Evolutionary conservation across 2,329 filamentous ascomycete genomes (phyloP).

Genomic region (Shiraia bambusicola): DNA sequence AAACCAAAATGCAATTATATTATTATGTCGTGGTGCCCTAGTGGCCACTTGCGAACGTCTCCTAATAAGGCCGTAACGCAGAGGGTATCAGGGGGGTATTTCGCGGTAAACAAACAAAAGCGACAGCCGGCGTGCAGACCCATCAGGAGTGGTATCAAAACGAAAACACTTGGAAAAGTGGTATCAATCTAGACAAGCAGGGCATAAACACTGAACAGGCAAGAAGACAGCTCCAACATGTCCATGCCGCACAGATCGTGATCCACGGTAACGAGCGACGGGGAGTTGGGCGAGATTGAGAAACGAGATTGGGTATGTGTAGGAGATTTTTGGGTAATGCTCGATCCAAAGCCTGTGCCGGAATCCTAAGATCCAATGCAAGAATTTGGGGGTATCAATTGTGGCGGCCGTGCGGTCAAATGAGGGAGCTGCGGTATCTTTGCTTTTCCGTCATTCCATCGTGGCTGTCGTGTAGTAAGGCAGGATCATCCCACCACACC

Average conservation of each 20-base stretch:
- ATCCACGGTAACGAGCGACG: slow-evolving; percentile 33
- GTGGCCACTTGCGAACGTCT: slow-evolving; percentile 44
- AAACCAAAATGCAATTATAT: slow-evolving; percentile 42
- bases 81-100: slow-evolving; percentile 47
- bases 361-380: slow-evolving; percentile 31
- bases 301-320: slow-evolving; percentile 29
- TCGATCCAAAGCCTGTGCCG: slow-evolving; percentile 35
- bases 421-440: slow-evolving; percentile 42
- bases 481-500: slow-evolving; percentile 45
- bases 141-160: slow-evolving; percentile 43
- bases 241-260: slow-evolving; percentile 38
- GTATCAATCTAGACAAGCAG: slow-evolving; percentile 48
- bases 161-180: slow-evolving; percentile 44
- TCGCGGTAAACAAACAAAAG: slow-evolving; percentile 38
- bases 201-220: slow-evolving; percentile 36
- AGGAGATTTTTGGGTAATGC: slow-evolving; percentile 28
- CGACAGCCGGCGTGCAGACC: slow-evolving; percentile 32
- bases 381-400: slow-evolving; percentile 37
- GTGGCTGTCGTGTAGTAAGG: slow-evolving; percentile 44
- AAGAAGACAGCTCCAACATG: slow-evolving; percentile 39
- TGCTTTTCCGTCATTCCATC: slow-evolving; percentile 49
- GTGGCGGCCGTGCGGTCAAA: slow-evolving; percentile 42
- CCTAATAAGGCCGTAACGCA: slow-evolving; percentile 45
- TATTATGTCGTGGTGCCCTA: slow-evolving; percentile 45
- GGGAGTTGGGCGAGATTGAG: slow-evolving; percentile 31